Percentiles rank a stretch among this genome's conserved stretches.
These are phyloP conservation scores for Monosporozyma aerobia DNA, from an alignment of 805 yeast genomes.

Conservation along the genomic window DNA sequence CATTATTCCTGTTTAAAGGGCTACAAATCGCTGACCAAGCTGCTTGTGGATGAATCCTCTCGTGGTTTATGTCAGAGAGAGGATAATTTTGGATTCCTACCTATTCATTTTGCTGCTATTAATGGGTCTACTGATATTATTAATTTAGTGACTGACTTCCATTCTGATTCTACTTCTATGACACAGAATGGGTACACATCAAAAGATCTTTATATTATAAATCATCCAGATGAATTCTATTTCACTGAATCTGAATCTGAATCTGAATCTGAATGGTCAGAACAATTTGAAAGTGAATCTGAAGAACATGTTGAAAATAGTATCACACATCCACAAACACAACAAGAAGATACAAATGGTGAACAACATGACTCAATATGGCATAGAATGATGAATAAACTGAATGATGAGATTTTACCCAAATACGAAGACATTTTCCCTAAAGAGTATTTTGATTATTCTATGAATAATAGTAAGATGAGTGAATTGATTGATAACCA, in stretches of 20 bases:
- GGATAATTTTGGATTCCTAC: conserved; percentile 77
- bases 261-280: conserved; percentile 1
- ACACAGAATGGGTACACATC: background rate
- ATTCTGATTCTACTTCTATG: background rate
- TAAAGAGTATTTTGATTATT: conserved; percentile 2
- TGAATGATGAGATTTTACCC: conserved; percentile 45
- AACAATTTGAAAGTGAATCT: background rate
- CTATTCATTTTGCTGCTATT: conserved; percentile 79
- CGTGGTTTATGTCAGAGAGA: conserved; percentile 61
- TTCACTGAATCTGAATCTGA: background rate
- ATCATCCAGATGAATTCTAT: background rate
- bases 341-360: background rate
- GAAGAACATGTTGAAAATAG: background rate
- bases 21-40: conserved; percentile 52
- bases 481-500: background rate
- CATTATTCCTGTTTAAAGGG: conserved; percentile 80
- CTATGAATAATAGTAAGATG: conserved; percentile 1
- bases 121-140: conserved; percentile 64
- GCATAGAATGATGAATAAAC: conserved; percentile 31
- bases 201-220: background rate
- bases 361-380: conserved; percentile 21
- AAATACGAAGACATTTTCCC: conserved; percentile 73
- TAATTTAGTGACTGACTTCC: conserved; percentile 49
- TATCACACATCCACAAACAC: background rate
- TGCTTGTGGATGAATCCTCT: conserved; percentile 42